Evolutionary conservation across 306 rosid species (phyloP).

Genomic region (Lagenaria siceraria): DNA sequence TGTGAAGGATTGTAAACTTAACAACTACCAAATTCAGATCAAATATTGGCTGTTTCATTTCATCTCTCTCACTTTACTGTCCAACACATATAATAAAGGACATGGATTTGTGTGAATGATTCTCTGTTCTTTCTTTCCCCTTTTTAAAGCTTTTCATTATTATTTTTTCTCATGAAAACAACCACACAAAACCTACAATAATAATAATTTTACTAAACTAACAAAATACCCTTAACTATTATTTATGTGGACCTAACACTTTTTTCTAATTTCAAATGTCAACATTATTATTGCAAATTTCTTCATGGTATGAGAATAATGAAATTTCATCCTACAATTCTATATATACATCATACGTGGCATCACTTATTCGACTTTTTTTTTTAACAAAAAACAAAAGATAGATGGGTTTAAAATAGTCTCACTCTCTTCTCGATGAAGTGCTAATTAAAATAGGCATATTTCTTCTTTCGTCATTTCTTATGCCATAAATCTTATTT

Average conservation of each 20-base stretch:
- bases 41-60: conserved; percentile 23
- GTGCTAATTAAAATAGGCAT: no score
- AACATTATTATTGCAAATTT: neutral
- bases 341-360: no score
- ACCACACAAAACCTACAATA: conserved; percentile 6
- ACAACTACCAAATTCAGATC: conserved; percentile 69
- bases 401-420: no score
- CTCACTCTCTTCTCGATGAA: no score
- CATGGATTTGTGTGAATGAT: conserved; percentile 15
- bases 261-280: neutral
- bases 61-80: conserved; percentile 28
- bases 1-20: conserved; percentile 77
- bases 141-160: conserved; percentile 23
- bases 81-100: conserved; percentile 28
- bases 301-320: neutral
- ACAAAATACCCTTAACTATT: neutral
- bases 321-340: no score
- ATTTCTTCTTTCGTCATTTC: no score
- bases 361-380: no score
- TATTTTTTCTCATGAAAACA: conserved; percentile 20
- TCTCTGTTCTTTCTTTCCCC: conserved; percentile 15
- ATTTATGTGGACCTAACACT: neutral
- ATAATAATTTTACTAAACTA: neutral
- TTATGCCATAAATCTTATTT: no score
- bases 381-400: no score